Percentiles rank a stretch among this genome's conserved stretches.
Evolutionary conservation across 768 basidiomycete species (phyloP).

Genomic region (Podaxis sp.): DNA sequence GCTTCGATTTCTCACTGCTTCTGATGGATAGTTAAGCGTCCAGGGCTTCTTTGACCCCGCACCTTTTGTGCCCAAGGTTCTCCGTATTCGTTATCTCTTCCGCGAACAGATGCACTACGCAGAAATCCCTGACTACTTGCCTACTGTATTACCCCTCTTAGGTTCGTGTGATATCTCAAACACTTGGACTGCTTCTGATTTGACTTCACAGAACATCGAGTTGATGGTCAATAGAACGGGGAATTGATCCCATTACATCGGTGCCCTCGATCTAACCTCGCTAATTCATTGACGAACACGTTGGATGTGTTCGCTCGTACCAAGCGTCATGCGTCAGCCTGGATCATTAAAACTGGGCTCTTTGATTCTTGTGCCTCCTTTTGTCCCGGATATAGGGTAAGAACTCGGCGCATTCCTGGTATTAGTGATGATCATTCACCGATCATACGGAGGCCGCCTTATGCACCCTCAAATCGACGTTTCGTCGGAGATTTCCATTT

Average conservation of each 20-base stretch:
- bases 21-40: constrained; percentile 53
- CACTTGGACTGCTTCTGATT: constrained; percentile 15
- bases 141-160: constrained; percentile 73
- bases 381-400: background rate
- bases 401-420: background rate
- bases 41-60: constrained; percentile 91
- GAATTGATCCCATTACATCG: background rate
- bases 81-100: constrained; percentile 78
- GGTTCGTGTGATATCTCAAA: constrained; percentile 43
- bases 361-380: background rate
- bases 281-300: background rate
- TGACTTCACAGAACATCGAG: constrained; percentile 25
- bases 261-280: background rate
- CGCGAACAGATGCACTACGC: constrained; percentile 70
- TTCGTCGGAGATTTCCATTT: constrained; percentile 7
- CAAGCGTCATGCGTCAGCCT: background rate
- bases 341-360: background rate
- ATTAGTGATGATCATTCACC: background rate
- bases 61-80: constrained; percentile 65
- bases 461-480: constrained; percentile 1
- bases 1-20: constrained; percentile 6
- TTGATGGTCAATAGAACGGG: constrained; percentile 15
- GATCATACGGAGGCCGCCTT: constrained; percentile 1
- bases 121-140: constrained; percentile 69
- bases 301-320: background rate